Evolutionary conservation across 108 stramenopile species (phyloP), one percentile per base, ranked within the genome.

Genomic region (Nannochloropsis salina): DNA sequence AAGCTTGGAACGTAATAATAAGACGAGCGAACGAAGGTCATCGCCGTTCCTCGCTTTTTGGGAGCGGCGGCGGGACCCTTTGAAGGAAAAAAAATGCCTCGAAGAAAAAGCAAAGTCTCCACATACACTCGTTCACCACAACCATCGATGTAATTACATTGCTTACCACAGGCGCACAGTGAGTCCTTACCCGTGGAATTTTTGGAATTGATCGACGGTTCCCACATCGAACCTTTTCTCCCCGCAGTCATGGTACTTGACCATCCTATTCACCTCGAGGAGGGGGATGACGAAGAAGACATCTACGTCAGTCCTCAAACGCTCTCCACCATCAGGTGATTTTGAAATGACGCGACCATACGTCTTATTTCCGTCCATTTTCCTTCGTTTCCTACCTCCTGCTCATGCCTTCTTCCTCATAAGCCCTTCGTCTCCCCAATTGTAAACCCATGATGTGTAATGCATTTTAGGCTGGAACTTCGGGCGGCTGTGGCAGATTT

Each of bases 401-500:
- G 12, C 15, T n/a, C 61, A 15, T 74, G 20, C 61, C 61, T 74
- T 3, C 3, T 15, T n/a, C 61, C 61, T n/a, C n/a, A 8, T 74
- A 15, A 3, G 20, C 61, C n/a, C 61, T 15, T 51, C 47, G 12
- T 51, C 12, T 51, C 10, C 47, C 47, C 47, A 10, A 51, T 51
- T 51, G 47, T 15, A 51, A 51, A 12, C 47, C 10, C 47, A 74
- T n/a, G n/a, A 15, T 74, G 2, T 6, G n/a, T 74, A 4, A 15
- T n/a, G 3, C 61, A 74, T n/a, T n/a, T 74, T 6, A 74, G 61
- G 61, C 15, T 74, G 81, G 40, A 81, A 40, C 81, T 86, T 40
- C 44, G 44, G 18, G 4, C 15, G n/a, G 80, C 86, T n/a, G 82
- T 86, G 21, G 41, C 42, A 15, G 81, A 86, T 42, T 44, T 81